These are phyloP conservation scores for Hymenoscyphus repandus DNA, from an alignment of 2,329 filamentous ascomycete genomes.

Conservation along the genomic window DNA sequence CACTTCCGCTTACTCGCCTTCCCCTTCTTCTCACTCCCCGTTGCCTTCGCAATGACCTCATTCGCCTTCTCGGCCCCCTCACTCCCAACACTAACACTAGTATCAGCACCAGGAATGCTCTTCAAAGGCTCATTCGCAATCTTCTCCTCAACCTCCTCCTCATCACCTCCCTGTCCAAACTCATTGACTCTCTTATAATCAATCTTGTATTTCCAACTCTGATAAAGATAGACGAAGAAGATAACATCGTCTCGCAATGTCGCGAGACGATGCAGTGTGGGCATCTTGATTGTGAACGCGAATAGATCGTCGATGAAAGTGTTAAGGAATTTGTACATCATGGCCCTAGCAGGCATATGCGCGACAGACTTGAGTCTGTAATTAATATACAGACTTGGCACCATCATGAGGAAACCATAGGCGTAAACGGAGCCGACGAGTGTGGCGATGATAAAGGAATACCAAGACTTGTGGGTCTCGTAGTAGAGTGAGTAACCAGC, in stretches of 20 bases:
- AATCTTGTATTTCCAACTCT: constrained; percentile 85
- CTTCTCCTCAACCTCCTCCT: constrained; percentile 59
- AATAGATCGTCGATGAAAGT: constrained; percentile 99
- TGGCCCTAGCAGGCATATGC: constrained; percentile 93
- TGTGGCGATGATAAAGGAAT: constrained; percentile 90
- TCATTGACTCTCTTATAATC: constrained; percentile 94
- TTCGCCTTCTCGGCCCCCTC: constrained; percentile 31
- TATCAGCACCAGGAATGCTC: constrained; percentile 17
- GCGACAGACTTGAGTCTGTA: constrained; percentile 93
- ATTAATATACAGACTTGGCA: constrained; percentile 96
- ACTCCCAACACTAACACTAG: constrained; percentile 19
- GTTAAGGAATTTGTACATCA: constrained; percentile 98
- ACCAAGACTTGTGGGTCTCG: constrained; percentile 96
- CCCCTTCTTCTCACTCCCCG: constrained; percentile 43
- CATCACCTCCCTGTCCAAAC: constrained; percentile 97
- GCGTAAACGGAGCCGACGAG: constrained; percentile 95
- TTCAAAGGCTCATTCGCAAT: constrained; percentile 33
- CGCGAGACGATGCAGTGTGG: constrained; percentile 82
- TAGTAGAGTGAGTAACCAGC: constrained; percentile 88
- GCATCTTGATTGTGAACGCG: constrained; percentile 99
- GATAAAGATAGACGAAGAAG: constrained; percentile 97
- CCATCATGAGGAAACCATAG: constrained; percentile 99
- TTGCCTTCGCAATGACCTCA: constrained; percentile 37
- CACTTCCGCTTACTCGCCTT: constrained; percentile 46
- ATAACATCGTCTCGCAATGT: constrained; percentile 94